Evolutionary conservation across 2,329 filamentous ascomycete species (phyloP).

Genomic region (Diplodia mutila): DNA sequence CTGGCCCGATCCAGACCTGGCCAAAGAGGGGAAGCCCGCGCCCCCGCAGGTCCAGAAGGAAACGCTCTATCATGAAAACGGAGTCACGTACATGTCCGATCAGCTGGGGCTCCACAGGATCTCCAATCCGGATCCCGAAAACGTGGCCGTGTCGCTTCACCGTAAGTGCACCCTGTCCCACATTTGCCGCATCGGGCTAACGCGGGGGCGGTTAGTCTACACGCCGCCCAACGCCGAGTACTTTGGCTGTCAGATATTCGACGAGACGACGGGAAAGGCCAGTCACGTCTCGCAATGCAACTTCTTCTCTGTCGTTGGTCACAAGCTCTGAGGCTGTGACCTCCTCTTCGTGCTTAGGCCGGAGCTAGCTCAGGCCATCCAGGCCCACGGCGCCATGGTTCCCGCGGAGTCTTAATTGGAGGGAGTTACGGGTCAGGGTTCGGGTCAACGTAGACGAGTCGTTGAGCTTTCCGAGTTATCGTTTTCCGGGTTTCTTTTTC

Average conservation of each 20-base stretch:
- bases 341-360: not conserved
- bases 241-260: slow-evolving; percentile 80
- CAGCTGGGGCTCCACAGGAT: slow-evolving; percentile 83
- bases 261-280: slow-evolving; percentile 73
- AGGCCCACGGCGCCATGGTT: not conserved
- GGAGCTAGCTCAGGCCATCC: not conserved
- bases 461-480: slow-evolving; percentile 3
- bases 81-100: slow-evolving; percentile 90
- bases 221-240: slow-evolving; percentile 87
- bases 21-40: slow-evolving; percentile 50
- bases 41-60: slow-evolving; percentile 69
- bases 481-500: slow-evolving; percentile 6
- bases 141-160: slow-evolving; percentile 84
- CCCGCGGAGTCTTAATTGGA: slow-evolving; percentile 6
- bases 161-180: slow-evolving; percentile 48
- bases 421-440: slow-evolving; percentile 9
- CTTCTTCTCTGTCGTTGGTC: slow-evolving; percentile 67
- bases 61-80: slow-evolving; percentile 68
- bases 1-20: slow-evolving; percentile 61
- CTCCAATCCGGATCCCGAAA: slow-evolving; percentile 69
- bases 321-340: slow-evolving; percentile 31
- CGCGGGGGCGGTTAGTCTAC: slow-evolving; percentile 61
- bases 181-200: slow-evolving; percentile 9
- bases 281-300: slow-evolving; percentile 71
- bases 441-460: slow-evolving; percentile 8